These are phyloP conservation scores for Pichia membranifaciens DNA, from an alignment of 805 yeast genomes.

Conservation along the genomic window DNA sequence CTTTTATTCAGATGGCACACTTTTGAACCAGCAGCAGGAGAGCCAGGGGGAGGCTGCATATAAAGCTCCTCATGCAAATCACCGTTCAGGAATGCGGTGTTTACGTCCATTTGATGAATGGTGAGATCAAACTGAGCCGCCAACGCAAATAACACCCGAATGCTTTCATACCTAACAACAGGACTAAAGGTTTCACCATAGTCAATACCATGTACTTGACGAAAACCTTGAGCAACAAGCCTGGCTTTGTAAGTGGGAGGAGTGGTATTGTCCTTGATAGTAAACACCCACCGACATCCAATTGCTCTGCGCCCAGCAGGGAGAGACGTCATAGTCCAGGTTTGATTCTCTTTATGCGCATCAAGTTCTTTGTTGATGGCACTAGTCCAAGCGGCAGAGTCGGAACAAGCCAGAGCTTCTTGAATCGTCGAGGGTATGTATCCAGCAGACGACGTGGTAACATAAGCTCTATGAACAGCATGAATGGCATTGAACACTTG, in stretches of 20 bases:
- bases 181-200: constrained; percentile 5
- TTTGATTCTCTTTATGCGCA: background rate
- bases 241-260: constrained; percentile 4
- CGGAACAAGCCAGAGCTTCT: background rate
- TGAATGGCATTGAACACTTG: background rate
- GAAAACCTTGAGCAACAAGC: constrained; percentile 8
- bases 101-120: constrained; percentile 17
- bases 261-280: constrained; percentile 5
- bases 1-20: constrained; percentile 2
- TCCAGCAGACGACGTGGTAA: background rate
- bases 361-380: constrained; percentile 1
- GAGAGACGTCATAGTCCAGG: background rate
- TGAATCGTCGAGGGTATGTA: background rate
- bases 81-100: constrained; percentile 14
- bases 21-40: background rate
- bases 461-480: constrained; percentile 1
- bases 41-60: constrained; percentile 1
- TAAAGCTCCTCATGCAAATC: constrained; percentile 11
- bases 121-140: constrained; percentile 7
- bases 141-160: constrained; percentile 7
- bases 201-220: constrained; percentile 3
- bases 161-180: constrained; percentile 5
- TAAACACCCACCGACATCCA: constrained; percentile 7
- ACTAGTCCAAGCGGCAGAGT: background rate
- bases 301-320: constrained; percentile 3